phyloP scores from a whole-genome alignment of 352 stramenopile species.

The Phytophthora vignae region DNA sequence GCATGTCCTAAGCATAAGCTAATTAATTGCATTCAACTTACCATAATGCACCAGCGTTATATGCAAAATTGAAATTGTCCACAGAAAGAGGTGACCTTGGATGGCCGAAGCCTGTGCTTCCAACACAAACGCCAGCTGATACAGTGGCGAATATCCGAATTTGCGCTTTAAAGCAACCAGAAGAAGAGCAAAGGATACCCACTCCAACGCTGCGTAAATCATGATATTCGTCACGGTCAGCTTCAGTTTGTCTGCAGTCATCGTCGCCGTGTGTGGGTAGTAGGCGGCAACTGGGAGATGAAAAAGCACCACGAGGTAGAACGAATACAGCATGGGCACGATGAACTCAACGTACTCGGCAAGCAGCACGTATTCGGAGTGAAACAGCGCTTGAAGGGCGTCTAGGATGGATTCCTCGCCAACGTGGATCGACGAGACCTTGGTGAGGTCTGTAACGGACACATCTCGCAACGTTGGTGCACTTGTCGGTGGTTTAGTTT shows the following conservation, averaged over 20 bases:
- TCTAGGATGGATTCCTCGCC: constrained; percentile 2
- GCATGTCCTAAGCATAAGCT: not conserved
- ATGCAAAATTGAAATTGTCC: constrained; percentile 33
- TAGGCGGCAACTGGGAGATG: constrained; percentile 31
- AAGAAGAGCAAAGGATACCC: constrained; percentile 7
- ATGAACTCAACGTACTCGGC: constrained; percentile 40
- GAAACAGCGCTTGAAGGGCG: constrained; percentile 28
- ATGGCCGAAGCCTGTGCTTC: constrained; percentile 30
- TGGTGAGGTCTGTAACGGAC: not conserved
- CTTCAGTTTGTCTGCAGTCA: constrained; percentile 3
- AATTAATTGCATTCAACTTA: constrained; percentile 3
- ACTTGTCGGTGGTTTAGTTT: not conserved
- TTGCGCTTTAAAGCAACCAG: constrained; percentile 14
- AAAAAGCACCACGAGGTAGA: constrained; percentile 26
- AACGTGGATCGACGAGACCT: not conserved
- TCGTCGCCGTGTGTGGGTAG: constrained; percentile 23
- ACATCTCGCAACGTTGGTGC: not conserved
- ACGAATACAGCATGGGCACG: constrained; percentile 31
- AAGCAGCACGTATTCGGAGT: constrained; percentile 32
- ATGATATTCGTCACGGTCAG: constrained; percentile 10
- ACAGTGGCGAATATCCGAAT: constrained; percentile 32
- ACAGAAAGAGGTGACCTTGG: constrained; percentile 36
- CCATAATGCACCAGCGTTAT: constrained; percentile 36
- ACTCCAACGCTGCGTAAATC: constrained; percentile 23
- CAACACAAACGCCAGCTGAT: constrained; percentile 46